Evolutionary conservation across 2,329 filamentous ascomycete species (phyloP).

Genomic region (Hirsutella thompsonii): DNA sequence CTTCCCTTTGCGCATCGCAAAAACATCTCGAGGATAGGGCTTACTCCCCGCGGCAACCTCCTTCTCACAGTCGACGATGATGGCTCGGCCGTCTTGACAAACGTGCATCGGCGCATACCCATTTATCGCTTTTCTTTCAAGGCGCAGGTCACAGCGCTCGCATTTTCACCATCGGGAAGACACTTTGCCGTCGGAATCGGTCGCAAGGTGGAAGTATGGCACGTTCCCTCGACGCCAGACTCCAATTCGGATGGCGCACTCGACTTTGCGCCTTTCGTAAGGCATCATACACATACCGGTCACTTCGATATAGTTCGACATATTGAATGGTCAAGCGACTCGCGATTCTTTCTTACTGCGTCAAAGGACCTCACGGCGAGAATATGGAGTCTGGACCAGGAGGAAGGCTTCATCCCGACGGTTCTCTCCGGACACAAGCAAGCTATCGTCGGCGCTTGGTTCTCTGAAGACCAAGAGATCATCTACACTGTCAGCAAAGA

Average conservation of each 20-base stretch:
- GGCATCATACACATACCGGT: conserved; percentile 72
- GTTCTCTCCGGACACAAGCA: conserved; percentile 85
- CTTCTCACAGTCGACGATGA: conserved; percentile 89
- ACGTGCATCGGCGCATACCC: conserved; percentile 71
- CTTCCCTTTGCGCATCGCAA: conserved; percentile 85
- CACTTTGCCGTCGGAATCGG: conserved; percentile 86
- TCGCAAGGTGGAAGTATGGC: conserved; percentile 86
- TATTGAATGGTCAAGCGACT: conserved; percentile 94
- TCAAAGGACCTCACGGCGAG: conserved; percentile 86
- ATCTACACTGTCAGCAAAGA: conserved; percentile 97
- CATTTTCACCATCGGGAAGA: conserved; percentile 81
- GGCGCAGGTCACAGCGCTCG: conserved; percentile 65
- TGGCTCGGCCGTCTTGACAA: conserved; percentile 85
- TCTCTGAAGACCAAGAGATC: conserved; percentile 84
- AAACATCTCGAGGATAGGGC: conserved; percentile 78
- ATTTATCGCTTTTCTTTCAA: conserved; percentile 96
- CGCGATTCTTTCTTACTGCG: conserved; percentile 83
- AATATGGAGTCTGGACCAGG: conserved; percentile 85
- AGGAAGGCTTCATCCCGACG: conserved; percentile 81
- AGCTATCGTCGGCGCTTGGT: conserved; percentile 88
- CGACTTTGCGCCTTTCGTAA: conserved; percentile 89
- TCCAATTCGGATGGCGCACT: conserved; percentile 66
- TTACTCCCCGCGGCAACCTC: conserved; percentile 83
- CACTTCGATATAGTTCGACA: conserved; percentile 80
- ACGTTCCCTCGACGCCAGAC: conserved; percentile 82